Evolutionary conservation across 2,329 filamentous ascomycete genomes (phyloP).

Genomic region (Monosporascus cannonballus): DNA sequence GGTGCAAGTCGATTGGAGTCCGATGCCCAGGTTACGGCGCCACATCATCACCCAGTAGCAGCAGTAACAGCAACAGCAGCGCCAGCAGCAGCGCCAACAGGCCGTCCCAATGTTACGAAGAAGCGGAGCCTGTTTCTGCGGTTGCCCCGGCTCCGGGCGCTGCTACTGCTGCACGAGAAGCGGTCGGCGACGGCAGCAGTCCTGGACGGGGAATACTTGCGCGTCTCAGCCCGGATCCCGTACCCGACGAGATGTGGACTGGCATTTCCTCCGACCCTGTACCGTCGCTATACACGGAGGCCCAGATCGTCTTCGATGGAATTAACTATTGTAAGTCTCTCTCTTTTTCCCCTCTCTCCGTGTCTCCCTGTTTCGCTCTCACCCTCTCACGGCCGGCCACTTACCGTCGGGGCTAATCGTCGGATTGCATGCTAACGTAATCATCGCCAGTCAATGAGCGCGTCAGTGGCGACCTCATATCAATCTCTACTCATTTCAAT

Average conservation of each 20-base stretch:
- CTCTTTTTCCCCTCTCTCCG: background rate
- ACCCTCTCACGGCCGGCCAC: background rate
- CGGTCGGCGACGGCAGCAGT: background rate
- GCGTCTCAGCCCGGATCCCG: conserved; percentile 4
- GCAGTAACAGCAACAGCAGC: background rate
- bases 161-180: background rate
- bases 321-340: conserved; percentile 8
- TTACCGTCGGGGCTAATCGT: too few relatives aligned
- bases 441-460: conserved; percentile 7
- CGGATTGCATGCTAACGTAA: background rate
- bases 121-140: background rate
- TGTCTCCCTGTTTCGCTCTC: background rate
- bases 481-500: conserved; percentile 8
- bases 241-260: conserved; percentile 1
- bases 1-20: background rate
- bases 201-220: conserved; percentile 1
- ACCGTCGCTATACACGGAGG: conserved; percentile 8
- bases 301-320: conserved; percentile 10
- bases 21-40: background rate
- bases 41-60: background rate
- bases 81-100: background rate
- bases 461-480: conserved; percentile 9
- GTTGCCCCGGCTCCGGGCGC: background rate
- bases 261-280: conserved; percentile 2
- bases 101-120: background rate